These are phyloP conservation scores for Oryza meridionalis DNA, from an alignment of 176 grass and related monocot genomes.

Conservation along the genomic window DNA sequence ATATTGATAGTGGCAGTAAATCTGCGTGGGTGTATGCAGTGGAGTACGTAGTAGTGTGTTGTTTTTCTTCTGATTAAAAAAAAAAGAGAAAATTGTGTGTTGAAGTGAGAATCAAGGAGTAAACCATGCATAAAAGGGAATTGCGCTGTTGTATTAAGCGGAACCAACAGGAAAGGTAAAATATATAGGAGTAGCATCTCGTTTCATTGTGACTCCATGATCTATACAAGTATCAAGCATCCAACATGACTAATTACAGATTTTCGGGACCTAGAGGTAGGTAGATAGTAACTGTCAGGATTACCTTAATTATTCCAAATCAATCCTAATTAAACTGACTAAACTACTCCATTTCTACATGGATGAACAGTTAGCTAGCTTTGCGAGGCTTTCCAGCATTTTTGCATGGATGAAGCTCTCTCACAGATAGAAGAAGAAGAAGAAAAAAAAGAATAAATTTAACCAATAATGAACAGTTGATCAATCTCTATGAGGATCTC, in stretches of 20 bases:
- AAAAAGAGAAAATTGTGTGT: too few relatives aligned
- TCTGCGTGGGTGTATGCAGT: too few relatives aligned
- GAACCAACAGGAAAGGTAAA: neutral
- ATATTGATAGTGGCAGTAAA: too few relatives aligned
- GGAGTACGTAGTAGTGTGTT: too few relatives aligned
- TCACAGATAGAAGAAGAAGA: neutral
- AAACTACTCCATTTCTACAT: neutral
- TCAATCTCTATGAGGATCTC: neutral
- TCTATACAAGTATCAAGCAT: neutral
- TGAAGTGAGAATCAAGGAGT: neutral
- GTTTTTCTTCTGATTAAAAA: too few relatives aligned
- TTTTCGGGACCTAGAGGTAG: neutral
- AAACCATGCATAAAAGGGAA: neutral
- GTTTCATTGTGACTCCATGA: neutral
- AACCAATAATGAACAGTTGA: neutral
- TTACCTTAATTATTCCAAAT: neutral
- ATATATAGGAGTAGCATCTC: neutral
- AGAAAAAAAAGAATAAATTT: neutral
- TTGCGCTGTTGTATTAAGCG: neutral
- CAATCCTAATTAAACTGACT: neutral
- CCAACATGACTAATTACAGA: neutral
- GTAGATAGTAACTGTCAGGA: too few relatives aligned
- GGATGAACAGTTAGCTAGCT: neutral
- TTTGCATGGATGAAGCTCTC: neutral
- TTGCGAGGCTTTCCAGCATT: neutral